Percentiles rank a stretch among this genome's conserved stretches.
Evolutionary conservation across 225 moss, liverwort and hornwort species (phyloP).

Genomic region (Pseudisothecium myosuroides): DNA sequence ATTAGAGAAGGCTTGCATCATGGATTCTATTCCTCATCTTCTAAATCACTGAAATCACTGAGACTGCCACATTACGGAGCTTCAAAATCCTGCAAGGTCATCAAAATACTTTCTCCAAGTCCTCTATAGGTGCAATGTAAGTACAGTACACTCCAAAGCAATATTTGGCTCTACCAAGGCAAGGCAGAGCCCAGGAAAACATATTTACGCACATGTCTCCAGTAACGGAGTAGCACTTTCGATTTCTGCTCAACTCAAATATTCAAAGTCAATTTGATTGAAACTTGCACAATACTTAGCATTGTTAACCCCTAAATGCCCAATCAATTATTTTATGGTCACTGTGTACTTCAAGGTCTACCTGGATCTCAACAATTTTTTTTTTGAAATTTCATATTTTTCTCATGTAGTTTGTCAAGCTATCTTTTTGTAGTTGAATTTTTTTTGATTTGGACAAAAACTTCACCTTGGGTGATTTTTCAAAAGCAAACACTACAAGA

Average conservation of each 20-base stretch:
- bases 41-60: background rate
- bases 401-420: too few species aligned
- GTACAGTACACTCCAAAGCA: too few species aligned
- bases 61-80: background rate
- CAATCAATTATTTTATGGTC: background rate
- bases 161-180: too few species aligned
- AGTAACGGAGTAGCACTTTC: background rate
- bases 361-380: accelerated
- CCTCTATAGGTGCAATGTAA: background rate
- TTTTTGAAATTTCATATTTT: too few species aligned
- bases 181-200: background rate
- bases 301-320: background rate
- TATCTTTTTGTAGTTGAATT: too few species aligned
- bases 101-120: background rate
- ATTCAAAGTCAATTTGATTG: background rate
- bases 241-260: background rate
- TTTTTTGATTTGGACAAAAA: too few species aligned
- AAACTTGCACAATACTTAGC: background rate
- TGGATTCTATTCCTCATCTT: background rate
- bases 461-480: too few species aligned
- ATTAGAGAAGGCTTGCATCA: background rate
- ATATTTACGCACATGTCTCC: too few species aligned
- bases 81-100: background rate
- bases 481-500: too few species aligned
- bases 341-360: accelerated